A percentile compares a stretch with the other conserved stretches of the same genome.
These are phyloP conservation scores for Beauveria sp. DNA, from an alignment of 2,329 filamentous ascomycete species.

Conservation along the genomic window DNA sequence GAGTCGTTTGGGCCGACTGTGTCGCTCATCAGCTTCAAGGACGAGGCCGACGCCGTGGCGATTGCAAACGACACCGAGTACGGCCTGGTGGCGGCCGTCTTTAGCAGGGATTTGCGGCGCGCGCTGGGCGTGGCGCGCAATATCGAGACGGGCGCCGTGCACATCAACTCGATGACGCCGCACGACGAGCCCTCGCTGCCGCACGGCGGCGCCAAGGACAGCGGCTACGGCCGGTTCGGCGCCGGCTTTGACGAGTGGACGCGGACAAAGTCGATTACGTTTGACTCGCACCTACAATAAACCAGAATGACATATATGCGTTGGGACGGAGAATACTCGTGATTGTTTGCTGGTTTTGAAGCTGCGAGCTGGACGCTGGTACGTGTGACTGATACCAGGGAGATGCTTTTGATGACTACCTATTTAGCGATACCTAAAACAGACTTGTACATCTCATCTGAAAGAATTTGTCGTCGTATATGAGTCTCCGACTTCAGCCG, in stretches of 20 bases:
- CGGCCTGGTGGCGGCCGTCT: conserved; percentile 61
- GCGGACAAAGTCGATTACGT: conserved; percentile 11
- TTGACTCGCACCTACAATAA: not conserved
- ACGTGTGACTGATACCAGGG: no score
- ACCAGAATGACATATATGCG: not conserved
- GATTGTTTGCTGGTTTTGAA: no score
- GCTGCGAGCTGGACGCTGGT: no score
- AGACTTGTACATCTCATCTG: no score
- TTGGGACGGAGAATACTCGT: no score
- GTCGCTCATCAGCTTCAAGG: conserved; percentile 53
- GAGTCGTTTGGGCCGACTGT: conserved; percentile 69
- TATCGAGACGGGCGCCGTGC: conserved; percentile 56
- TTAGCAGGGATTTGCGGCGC: conserved; percentile 54
- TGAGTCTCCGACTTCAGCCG: no score
- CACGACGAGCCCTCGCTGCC: conserved; percentile 55
- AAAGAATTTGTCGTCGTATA: no score
- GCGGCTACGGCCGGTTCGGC: conserved; percentile 53
- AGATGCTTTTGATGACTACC: no score
- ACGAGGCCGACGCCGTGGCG: conserved; percentile 61
- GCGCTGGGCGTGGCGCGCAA: conserved; percentile 47
- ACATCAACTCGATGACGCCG: conserved; percentile 55
- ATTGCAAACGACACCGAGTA: conserved; percentile 74
- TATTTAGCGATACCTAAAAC: no score
- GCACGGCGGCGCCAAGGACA: conserved; percentile 55
- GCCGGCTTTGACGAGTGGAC: conserved; percentile 14